Conservation (phyloP, 2,329 filamentous ascomycete genomes). For the Verticillium tricorpus region DNA sequence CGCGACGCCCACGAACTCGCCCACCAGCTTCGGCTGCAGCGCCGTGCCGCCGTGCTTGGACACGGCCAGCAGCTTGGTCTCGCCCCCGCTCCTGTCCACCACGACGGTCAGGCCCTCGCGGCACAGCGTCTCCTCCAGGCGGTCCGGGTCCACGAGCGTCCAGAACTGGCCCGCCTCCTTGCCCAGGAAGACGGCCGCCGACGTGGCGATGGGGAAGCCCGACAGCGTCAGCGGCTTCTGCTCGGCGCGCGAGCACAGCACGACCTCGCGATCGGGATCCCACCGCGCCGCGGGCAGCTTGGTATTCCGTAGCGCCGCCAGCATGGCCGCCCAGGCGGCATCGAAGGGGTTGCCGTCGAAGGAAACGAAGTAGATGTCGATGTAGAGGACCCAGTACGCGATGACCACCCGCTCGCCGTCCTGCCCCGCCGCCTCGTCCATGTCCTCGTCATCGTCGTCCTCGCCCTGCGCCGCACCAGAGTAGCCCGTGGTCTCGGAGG, state of each 20-base stretch:
- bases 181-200: constrained; percentile 73
- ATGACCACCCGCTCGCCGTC: constrained; percentile 47
- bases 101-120: constrained; percentile 79
- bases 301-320: constrained; percentile 77
- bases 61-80: constrained; percentile 60
- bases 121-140: constrained; percentile 82
- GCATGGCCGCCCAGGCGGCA: constrained; percentile 77
- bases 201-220: constrained; percentile 70
- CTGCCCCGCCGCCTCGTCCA: constrained; percentile 25
- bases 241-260: constrained; percentile 65
- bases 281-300: constrained; percentile 74
- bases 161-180: constrained; percentile 58
- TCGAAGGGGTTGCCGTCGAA: constrained; percentile 91
- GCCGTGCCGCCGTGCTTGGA: constrained; percentile 80
- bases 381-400: constrained; percentile 92
- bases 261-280: constrained; percentile 74
- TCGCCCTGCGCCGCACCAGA: constrained; percentile 27
- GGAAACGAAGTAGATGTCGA: constrained; percentile 92
- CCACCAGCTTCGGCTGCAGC: constrained; percentile 60
- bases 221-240: constrained; percentile 54
- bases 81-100: constrained; percentile 57
- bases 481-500: constrained; percentile 27
- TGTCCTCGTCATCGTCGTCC: constrained; percentile 29
- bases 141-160: constrained; percentile 84
- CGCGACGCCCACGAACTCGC: constrained; percentile 53